phyloP scores from a whole-genome alignment of 163 green algal species.

The Coccomyxa subellipsoidea region DNA sequence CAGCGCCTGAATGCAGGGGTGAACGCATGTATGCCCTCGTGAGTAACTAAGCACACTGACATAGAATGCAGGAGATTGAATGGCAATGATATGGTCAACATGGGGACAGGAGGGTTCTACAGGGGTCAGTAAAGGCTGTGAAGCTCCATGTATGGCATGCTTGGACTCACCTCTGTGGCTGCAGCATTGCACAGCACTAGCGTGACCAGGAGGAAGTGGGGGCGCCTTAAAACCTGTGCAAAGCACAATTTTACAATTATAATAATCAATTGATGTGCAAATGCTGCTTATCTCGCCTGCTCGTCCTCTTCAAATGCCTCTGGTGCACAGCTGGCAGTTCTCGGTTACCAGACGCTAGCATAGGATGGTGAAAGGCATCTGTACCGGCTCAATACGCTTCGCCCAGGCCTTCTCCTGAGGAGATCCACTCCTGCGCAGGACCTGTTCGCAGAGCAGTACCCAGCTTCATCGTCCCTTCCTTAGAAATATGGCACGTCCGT shows the following conservation, averaged over 20 bases:
- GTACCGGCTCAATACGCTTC: slow-evolving; percentile 35
- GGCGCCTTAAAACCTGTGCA: slow-evolving; percentile 55
- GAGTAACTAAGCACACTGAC: not conserved
- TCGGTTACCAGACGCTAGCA: not conserved
- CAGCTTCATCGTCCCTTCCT: no score
- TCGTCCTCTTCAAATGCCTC: not conserved
- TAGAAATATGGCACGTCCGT: no score
- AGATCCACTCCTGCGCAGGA: slow-evolving; percentile 63
- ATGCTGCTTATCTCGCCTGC: not conserved
- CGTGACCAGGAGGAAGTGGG: slow-evolving; percentile 85
- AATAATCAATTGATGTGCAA: no score
- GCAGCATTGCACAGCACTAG: slow-evolving; percentile 89
- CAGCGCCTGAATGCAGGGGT: slow-evolving; percentile 60
- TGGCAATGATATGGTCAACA: not conserved
- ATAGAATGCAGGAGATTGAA: slow-evolving; percentile 20
- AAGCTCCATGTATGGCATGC: no score
- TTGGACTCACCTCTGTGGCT: slow-evolving; percentile 70
- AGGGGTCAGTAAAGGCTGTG: no score
- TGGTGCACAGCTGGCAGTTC: not conserved
- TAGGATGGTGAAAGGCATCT: not conserved
- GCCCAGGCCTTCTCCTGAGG: slow-evolving; percentile 56
- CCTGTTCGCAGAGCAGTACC: no score
- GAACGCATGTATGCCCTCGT: not conserved
- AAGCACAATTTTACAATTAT: not conserved
- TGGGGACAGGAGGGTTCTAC: no score